Evolutionary conservation across 2,329 filamentous ascomycete genomes (phyloP), one percentile per base, ranked within the genome.

Genomic region (Verticillium tricorpus): DNA sequence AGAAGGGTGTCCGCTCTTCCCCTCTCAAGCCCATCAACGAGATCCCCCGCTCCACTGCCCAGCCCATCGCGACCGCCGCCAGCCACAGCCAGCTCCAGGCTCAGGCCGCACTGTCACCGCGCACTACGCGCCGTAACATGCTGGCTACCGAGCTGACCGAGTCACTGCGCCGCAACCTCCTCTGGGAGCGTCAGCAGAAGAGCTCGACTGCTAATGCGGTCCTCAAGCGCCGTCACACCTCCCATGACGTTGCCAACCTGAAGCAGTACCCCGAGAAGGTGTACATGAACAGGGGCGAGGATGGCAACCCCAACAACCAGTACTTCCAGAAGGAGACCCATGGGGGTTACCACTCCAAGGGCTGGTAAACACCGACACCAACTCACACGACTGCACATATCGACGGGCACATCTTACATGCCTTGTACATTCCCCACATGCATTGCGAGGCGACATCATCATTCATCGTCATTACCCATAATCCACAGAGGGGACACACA

Each of bases 171-270:
- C 91, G 93, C 68, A 91, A 97, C 69, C 87, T 99, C 17, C 85
- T 98, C 17, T 96, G 92, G 91, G 95, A 99, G 75, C 89, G 95
- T 59, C 92, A 96, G 72, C 94, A 98, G 72, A 96, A 95, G 83
- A 92, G 92, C 63, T 90, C 91, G 37, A 94, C 92, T 8, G 91
- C 89, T 69, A 93, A 94, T 66, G 92, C 93, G 1, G 91, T 94
- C 60, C 83, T 97, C 62, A 96, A 97, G 81, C 87, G 94, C 65
- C 85, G 92, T 63, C 93, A 97, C 73, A 97, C 93, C 8, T 91
- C 94, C 2, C 91, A 94, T 67, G 93, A 97, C 72, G 88, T 97
- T 65, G 90, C 91, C 64, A 96, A 96, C 74, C 82, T 98, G 54
- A 90, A 89, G 77, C 87, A 95, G 74, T 92, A 90, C 70, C 91